Conservation (phyloP, 495 filamentous ascomycete species). For the Filosporella fistucella region DNA sequence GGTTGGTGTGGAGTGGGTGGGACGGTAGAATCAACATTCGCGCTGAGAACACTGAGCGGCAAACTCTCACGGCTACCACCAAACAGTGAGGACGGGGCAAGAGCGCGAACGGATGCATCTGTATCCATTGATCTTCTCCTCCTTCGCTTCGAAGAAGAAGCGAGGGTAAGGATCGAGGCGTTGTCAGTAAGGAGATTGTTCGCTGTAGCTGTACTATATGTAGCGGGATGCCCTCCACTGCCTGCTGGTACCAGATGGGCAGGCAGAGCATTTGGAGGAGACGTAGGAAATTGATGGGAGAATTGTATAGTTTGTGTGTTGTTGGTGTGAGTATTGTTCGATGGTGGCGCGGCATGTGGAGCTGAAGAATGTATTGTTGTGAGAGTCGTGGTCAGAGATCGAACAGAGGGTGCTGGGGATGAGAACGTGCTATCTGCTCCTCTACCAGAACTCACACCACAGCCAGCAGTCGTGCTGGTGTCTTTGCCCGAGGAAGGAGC, state of each 20-base stretch:
- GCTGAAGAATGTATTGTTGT: slow-evolving; percentile 90
- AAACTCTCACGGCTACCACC: slow-evolving; percentile 85
- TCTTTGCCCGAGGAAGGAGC: slow-evolving; percentile 52
- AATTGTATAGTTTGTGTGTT: slow-evolving; percentile 66
- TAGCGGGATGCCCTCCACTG: slow-evolving; percentile 60
- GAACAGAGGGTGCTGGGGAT: slow-evolving; percentile 85
- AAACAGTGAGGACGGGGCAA: slow-evolving; percentile 88
- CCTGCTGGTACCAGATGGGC: slow-evolving; percentile 61
- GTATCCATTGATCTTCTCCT: slow-evolving; percentile 90
- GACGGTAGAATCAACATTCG: slow-evolving; percentile 45
- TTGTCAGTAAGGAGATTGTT: slow-evolving; percentile 92
- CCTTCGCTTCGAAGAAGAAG: slow-evolving; percentile 87
- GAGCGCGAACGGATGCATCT: slow-evolving; percentile 87
- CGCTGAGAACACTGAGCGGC: slow-evolving; percentile 82
- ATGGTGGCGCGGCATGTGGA: slow-evolving; percentile 26
- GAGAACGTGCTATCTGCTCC: slow-evolving; percentile 89
- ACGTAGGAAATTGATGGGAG: slow-evolving; percentile 82
- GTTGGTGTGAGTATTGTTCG: slow-evolving; percentile 39
- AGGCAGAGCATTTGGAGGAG: slow-evolving; percentile 71
- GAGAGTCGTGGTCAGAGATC: slow-evolving; percentile 88
- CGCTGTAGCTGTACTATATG: slow-evolving; percentile 84
- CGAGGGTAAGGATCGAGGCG: slow-evolving; percentile 93
- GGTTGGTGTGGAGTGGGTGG: slow-evolving; percentile 43
- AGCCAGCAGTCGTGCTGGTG: slow-evolving; percentile 63
- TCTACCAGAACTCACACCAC: slow-evolving; percentile 58